Percentiles rank a stretch among this genome's conserved stretches.
Conservation (phyloP, 148 eudicot genomes). For the Spergularia marina region DNA sequence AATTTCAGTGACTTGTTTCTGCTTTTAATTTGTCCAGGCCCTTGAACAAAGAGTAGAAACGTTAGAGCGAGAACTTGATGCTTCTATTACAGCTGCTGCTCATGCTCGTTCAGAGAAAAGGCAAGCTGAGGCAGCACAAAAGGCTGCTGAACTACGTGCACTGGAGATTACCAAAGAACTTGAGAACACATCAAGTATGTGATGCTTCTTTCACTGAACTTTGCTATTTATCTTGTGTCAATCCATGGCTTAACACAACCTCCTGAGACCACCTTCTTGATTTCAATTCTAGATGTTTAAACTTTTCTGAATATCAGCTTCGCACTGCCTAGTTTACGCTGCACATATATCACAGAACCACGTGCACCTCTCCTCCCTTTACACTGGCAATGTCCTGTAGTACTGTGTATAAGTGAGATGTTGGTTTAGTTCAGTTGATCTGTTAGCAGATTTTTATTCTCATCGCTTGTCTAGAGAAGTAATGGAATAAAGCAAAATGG, state of each 20-base stretch:
- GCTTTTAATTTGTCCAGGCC: slow-evolving; percentile 38
- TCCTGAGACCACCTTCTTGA: background rate
- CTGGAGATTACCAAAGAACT: slow-evolving; percentile 81
- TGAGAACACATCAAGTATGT: slow-evolving; percentile 90
- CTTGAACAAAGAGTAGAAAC: slow-evolving; percentile 93
- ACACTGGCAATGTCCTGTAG: background rate
- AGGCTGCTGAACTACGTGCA: slow-evolving; percentile 83
- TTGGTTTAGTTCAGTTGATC: background rate
- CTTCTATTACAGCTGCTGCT: slow-evolving; percentile 92
- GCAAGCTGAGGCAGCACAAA: slow-evolving; percentile 86
- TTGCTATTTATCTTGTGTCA: background rate
- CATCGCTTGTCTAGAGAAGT: background rate
- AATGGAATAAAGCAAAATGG: background rate
- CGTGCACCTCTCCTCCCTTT: background rate
- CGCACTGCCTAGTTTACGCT: background rate
- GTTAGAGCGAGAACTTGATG: slow-evolving; percentile 84
- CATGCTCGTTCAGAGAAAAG: slow-evolving; percentile 93
- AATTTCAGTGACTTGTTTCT: slow-evolving; percentile 1
- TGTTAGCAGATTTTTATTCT: background rate
- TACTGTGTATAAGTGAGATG: background rate
- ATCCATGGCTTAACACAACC: slow-evolving; percentile 4
- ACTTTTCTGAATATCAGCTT: background rate
- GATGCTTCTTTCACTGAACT: background rate
- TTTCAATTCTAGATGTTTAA: background rate
- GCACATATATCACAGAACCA: background rate